Percentiles rank a stretch among this genome's conserved stretches.
Conservation (phyloP, 768 basidiomycete species). For the Lactarius pseudohatsudake region DNA sequence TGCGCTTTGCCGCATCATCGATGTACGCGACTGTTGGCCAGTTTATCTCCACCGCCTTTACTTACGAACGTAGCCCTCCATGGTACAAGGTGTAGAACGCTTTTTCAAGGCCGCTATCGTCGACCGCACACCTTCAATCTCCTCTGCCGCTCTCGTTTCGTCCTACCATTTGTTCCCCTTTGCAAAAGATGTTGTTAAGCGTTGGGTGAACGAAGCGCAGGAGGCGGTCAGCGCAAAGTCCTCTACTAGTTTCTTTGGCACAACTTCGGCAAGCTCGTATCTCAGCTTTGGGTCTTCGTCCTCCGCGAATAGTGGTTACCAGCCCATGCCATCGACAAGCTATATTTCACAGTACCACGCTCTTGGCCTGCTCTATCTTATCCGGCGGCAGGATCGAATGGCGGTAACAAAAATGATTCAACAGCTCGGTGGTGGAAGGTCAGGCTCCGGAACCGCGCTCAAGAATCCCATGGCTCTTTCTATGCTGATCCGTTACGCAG, state of each 20-base stretch:
- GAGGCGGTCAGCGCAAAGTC: conserved; percentile 93
- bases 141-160: conserved; percentile 94
- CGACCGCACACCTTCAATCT: conserved; percentile 92
- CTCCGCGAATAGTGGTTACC: conserved; percentile 54
- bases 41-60: conserved; percentile 18
- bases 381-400: conserved; percentile 98
- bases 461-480: conserved; percentile 97
- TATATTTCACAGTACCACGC: conserved; percentile 98
- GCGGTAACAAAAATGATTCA: conserved; percentile 99
- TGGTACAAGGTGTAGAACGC: conserved; percentile 97
- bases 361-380: conserved; percentile 87
- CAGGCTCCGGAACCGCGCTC: conserved; percentile 77
- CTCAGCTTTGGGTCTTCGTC: conserved; percentile 67
- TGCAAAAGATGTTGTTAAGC: conserved; percentile 93
- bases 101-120: conserved; percentile 99
- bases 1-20: conserved; percentile 93
- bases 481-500: conserved; percentile 97
- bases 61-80: conserved; percentile 72
- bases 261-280: conserved; percentile 51
- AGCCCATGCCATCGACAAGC: conserved; percentile 84
- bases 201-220: conserved; percentile 99
- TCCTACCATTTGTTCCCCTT: conserved; percentile 94
- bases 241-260: conserved; percentile 62
- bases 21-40: conserved; percentile 58
- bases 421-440: conserved; percentile 88